These are phyloP conservation scores for Vaccinium vitisidaea DNA, from an alignment of 148 eudicot genomes.

Conservation along the genomic window DNA sequence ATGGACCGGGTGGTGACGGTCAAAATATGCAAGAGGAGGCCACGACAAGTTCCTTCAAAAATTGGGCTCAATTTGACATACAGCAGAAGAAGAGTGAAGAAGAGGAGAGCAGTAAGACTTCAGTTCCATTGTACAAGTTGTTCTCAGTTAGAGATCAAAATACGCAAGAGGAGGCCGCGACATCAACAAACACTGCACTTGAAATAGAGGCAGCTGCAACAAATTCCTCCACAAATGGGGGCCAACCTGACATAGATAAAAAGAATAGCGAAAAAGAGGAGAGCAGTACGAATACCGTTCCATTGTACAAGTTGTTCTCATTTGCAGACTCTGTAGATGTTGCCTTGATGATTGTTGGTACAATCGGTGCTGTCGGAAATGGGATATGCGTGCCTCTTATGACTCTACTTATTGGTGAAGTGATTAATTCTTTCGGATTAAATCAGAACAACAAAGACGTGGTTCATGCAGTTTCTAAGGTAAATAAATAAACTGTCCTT, in stretches of 20 bases:
- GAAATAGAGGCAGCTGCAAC: too few species aligned
- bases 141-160: conserved; percentile 7
- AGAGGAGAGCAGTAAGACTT: conserved; percentile 2
- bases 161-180: too few species aligned
- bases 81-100: too few species aligned
- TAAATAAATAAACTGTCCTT: neutral
- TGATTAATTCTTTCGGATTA: conserved; percentile 41
- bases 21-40: neutral
- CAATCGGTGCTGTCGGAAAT: conserved; percentile 32
- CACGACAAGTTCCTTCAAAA: too few species aligned
- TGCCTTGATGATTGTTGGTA: conserved; percentile 18
- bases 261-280: too few species aligned
- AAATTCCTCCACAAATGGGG: too few species aligned
- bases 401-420: conserved; percentile 37
- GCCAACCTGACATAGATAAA: too few species aligned
- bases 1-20: neutral
- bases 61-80: too few species aligned
- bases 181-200: too few species aligned
- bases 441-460: conserved; percentile 13
- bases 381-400: conserved; percentile 40
- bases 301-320: too few species aligned
- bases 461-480: neutral
- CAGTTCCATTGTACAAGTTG: conserved; percentile 46
- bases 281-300: too few species aligned
- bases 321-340: conserved; percentile 42